These are phyloP conservation scores for Zymoseptoria brevis DNA, from an alignment of 2,329 filamentous ascomycete genomes.

Conservation along the genomic window DNA sequence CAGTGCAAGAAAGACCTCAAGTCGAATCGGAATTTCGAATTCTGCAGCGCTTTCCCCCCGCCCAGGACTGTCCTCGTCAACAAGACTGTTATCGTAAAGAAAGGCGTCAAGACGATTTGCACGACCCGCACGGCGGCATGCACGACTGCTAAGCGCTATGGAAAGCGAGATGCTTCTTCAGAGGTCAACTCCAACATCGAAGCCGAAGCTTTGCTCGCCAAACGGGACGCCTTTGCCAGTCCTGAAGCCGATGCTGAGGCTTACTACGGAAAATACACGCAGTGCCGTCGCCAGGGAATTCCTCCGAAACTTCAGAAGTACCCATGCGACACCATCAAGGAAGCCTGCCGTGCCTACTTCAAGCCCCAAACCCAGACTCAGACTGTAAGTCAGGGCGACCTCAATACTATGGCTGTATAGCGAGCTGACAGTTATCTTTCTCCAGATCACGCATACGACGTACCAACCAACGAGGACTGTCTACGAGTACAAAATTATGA, in stretches of 20 bases:
- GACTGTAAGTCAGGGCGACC: neutral
- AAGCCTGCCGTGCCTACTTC: neutral
- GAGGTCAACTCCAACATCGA: neutral
- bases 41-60: neutral
- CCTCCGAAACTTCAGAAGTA: neutral
- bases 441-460: too few species aligned
- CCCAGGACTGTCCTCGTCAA: too few species aligned
- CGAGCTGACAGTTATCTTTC: too few species aligned
- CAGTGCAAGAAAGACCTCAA: neutral
- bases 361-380: neutral
- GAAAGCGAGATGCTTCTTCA: neutral
- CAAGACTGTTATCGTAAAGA: neutral
- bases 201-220: neutral
- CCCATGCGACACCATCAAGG: neutral
- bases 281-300: neutral
- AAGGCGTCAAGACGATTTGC: neutral
- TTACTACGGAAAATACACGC: neutral
- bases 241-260: neutral
- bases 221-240: neutral
- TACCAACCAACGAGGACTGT: too few species aligned
- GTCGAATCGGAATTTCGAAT: neutral
- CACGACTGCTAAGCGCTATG: neutral
- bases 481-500: too few species aligned
- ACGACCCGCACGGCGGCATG: neutral
- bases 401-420: too few species aligned